These are phyloP conservation scores for Amborella trichopoda DNA, from an alignment of 164 flowering plant species.

Conservation along the genomic window DNA sequence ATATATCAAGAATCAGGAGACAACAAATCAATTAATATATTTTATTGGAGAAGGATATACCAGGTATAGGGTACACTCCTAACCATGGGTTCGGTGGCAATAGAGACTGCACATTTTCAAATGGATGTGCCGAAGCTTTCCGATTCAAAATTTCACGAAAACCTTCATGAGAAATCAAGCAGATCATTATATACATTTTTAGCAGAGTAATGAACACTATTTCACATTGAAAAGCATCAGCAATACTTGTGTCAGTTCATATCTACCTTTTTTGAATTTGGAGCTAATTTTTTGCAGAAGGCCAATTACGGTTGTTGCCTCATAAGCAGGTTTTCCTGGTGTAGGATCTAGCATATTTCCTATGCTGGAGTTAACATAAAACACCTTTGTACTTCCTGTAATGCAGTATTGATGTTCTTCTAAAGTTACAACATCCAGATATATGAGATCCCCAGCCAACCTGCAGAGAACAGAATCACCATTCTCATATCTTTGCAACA, in stretches of 20 bases:
- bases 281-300: constrained; percentile 81
- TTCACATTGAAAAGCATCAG: background rate
- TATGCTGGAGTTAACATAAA: constrained; percentile 78
- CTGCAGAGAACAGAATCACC: constrained; percentile 44
- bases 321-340: constrained; percentile 46
- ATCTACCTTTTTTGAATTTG: constrained; percentile 83
- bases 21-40: too few species aligned
- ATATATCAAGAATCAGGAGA: too few species aligned
- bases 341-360: constrained; percentile 66
- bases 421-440: constrained; percentile 74
- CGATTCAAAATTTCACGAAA: constrained; percentile 83
- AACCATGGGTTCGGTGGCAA: constrained; percentile 93
- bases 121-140: constrained; percentile 89
- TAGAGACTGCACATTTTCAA: constrained; percentile 88
- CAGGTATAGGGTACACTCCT: constrained; percentile 70
- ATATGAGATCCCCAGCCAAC: constrained; percentile 93
- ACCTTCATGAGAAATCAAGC: constrained; percentile 33
- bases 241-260: background rate
- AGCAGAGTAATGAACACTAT: background rate
- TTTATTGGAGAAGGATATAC: too few species aligned
- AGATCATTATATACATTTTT: background rate
- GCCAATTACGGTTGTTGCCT: constrained; percentile 82
- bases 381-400: constrained; percentile 75
- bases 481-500: too few species aligned
- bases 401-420: constrained; percentile 77